Base-by-base conservation (phyloP, 257 asterid genomes). In the Rhazya stricta region DNA sequence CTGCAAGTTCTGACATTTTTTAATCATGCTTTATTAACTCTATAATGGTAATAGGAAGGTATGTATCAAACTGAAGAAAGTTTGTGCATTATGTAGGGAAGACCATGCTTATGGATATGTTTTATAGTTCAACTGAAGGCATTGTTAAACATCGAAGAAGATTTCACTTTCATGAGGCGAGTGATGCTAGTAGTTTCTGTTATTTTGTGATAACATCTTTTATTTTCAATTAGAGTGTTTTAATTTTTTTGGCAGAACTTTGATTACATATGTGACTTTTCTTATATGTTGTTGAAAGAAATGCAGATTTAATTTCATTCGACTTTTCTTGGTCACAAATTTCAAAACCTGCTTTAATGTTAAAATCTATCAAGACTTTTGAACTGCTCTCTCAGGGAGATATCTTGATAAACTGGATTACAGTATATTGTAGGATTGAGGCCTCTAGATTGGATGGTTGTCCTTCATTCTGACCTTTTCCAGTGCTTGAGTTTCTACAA, bases 41-140 rank as follows among this genome's bases (percentile, higher is more conserved):
- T 62, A 9, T 66, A 37, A 66, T 66, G 63, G 36, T 43, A 43
- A 30, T 13, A 65, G 23, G 41, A 63, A 39, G 41, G 41, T 62
- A 61, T 70, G 41, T 76, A 57, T 69, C 73, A 56, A 75, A 76
- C 80, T 84, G 80, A 89, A 77, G 73, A 83, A 74, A 77, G 61
- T 30, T 74, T 78, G 78, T 62, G 79, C 67, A 61, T 82, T 79
- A 56, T 87, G 72, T 67, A 94, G 98, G 98, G 73, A 94, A 94
- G 89, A 94, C 98, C 68, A 94, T 94, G 98, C 97, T 94, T 71
- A 94, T 94, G 99, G 98, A 94, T 87, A 88, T 92, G 92, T 92
- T 94, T 87, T 90, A 84, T 74, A 74, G 93, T 76, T 88, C 97
- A 77, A 90, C 96, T 8, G 96, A 92, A 85, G 92, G 96, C 71